phyloP scores from a whole-genome alignment of 805 yeast species.

The Babjeviella inositovora region DNA sequence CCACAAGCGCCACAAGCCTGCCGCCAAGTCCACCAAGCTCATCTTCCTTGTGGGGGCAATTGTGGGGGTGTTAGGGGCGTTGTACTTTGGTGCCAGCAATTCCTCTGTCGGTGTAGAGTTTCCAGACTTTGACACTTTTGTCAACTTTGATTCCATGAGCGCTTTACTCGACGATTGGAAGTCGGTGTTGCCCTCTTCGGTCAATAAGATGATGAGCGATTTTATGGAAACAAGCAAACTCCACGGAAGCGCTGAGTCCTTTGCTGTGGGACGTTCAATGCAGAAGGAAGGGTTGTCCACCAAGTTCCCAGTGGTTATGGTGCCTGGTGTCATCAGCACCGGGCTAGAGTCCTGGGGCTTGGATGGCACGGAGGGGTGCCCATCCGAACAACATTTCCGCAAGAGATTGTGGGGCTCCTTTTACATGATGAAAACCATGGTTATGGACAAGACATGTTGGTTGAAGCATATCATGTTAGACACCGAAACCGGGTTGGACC shows the following conservation, averaged over 20 bases:
- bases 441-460: slow-evolving; percentile 89
- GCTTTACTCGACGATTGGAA: slow-evolving; percentile 59
- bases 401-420: slow-evolving; percentile 95
- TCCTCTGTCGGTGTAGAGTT: slow-evolving; percentile 21
- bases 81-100: slow-evolving; percentile 34
- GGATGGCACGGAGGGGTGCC: slow-evolving; percentile 63
- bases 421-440: slow-evolving; percentile 87
- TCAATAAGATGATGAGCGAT: slow-evolving; percentile 44
- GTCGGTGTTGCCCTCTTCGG: slow-evolving; percentile 49
- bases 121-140: slow-evolving; percentile 30
- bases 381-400: slow-evolving; percentile 71
- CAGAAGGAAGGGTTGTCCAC: slow-evolving; percentile 29
- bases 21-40: slow-evolving; percentile 40
- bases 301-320: slow-evolving; percentile 73
- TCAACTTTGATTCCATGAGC: slow-evolving; percentile 37
- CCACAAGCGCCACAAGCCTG: too few species aligned
- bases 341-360: slow-evolving; percentile 92
- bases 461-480: slow-evolving; percentile 81
- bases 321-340: slow-evolving; percentile 93
- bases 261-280: slow-evolving; percentile 72
- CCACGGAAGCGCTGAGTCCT: slow-evolving; percentile 58
- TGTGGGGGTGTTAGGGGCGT: slow-evolving; percentile 50
- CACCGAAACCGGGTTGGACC: slow-evolving; percentile 85
- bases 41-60: slow-evolving; percentile 59
- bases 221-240: slow-evolving; percentile 24